Evolutionary conservation across 805 yeast species (phyloP).

Genomic region (Barnettozyma botsteinii): DNA sequence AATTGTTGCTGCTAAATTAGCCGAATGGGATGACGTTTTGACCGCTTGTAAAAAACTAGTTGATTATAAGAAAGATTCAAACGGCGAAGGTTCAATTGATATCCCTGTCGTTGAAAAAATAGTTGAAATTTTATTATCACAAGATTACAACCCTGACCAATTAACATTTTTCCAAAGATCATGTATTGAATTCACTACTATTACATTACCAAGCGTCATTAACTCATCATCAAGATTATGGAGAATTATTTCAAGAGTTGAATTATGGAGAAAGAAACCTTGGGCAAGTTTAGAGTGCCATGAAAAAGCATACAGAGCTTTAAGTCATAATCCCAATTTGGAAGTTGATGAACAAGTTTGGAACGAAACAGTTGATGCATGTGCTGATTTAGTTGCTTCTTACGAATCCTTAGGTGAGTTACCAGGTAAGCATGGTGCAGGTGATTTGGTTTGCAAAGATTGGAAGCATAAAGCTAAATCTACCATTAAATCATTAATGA

Average conservation of each 20-base stretch:
- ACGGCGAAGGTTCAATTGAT: constrained; percentile 65
- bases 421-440: constrained; percentile 75
- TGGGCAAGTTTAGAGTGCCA: constrained; percentile 84
- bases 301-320: constrained; percentile 80
- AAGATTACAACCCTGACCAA: constrained; percentile 35
- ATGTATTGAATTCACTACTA: constrained; percentile 68
- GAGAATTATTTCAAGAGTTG: constrained; percentile 80
- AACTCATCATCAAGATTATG: constrained; percentile 60
- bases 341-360: constrained; percentile 57
- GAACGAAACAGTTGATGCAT: constrained; percentile 74
- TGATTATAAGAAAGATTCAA: constrained; percentile 46
- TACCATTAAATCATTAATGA: constrained; percentile 65
- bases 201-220: constrained; percentile 59
- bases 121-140: constrained; percentile 53
- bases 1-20: constrained; percentile 71
- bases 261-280: constrained; percentile 79
- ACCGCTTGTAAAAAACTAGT: constrained; percentile 64
- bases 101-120: constrained; percentile 69
- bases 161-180: constrained; percentile 58
- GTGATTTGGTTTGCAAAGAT: constrained; percentile 81
- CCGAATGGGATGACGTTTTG: constrained; percentile 87
- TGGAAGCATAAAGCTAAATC: constrained; percentile 84
- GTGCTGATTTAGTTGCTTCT: constrained; percentile 75
- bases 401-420: constrained; percentile 83
- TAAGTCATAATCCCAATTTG: constrained; percentile 57